Evolutionary conservation across 2,329 filamentous ascomycete genomes (phyloP).

Genomic region (Cercospora beticola): DNA sequence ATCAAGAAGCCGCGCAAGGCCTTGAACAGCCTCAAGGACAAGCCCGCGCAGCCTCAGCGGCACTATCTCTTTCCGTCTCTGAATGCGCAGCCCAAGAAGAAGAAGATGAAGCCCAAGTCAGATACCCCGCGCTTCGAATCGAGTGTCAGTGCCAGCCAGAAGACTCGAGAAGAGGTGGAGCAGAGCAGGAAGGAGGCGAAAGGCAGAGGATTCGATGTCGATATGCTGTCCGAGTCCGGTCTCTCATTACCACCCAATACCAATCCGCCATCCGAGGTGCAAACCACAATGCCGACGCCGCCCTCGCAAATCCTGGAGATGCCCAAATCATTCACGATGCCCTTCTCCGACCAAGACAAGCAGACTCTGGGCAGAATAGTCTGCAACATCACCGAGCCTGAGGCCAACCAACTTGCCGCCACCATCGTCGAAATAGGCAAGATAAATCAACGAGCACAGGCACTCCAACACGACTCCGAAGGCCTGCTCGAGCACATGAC

Average conservation of each 20-base stretch:
- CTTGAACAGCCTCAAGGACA: slow-evolving; percentile 1
- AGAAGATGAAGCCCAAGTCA: not conserved
- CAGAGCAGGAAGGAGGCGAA: not conserved
- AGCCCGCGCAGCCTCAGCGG: not conserved
- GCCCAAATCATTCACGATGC: not conserved
- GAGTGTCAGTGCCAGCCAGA: not conserved
- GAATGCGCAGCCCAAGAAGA: slow-evolving; percentile 1
- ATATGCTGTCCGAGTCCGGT: not conserved
- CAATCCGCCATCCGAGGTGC: not conserved
- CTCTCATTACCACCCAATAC: not conserved
- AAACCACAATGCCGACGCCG: not conserved
- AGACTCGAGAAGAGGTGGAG: not conserved
- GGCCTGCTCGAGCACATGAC: slow-evolving; percentile 1
- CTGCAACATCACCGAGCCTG: slow-evolving; percentile 3
- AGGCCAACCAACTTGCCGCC: slow-evolving; percentile 1
- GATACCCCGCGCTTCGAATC: not conserved
- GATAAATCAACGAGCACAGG: slow-evolving; percentile 12
- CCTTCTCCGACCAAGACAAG: slow-evolving; percentile 1
- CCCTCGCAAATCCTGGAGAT: not conserved
- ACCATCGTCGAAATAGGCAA: slow-evolving; percentile 19
- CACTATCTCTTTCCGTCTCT: slow-evolving; percentile 8
- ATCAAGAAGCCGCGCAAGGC: slow-evolving; percentile 12
- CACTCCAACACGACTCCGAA: not conserved
- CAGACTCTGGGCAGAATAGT: slow-evolving; percentile 1
- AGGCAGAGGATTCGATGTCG: slow-evolving; percentile 1